These are phyloP conservation scores for Pulveroboletus sp. DNA, from an alignment of 768 basidiomycete species.

Conservation along the genomic window DNA sequence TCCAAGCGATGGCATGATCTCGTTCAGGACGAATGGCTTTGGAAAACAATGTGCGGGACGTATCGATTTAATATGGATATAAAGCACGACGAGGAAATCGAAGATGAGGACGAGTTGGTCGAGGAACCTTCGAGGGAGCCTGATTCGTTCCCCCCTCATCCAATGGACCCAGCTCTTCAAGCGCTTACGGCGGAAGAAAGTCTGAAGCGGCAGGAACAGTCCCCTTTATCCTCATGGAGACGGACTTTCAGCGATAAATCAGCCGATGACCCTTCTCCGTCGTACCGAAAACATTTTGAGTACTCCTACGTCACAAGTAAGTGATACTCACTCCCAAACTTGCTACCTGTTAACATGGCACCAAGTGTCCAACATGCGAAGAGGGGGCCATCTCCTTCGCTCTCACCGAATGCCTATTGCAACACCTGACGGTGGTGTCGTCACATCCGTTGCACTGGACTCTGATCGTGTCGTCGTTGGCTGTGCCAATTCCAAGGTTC, in stretches of 20 bases:
- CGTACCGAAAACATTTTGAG: conserved; percentile 70
- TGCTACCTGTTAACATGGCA: background rate
- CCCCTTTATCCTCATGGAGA: conserved; percentile 24
- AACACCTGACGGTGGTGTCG: conserved; percentile 54
- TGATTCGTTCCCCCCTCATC: conserved; percentile 32
- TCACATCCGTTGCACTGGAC: conserved; percentile 86
- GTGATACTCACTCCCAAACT: conserved; percentile 19
- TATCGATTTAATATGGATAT: conserved; percentile 44
- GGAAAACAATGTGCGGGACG: conserved; percentile 68
- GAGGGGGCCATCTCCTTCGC: conserved; percentile 66
- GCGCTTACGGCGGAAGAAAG: conserved; percentile 33
- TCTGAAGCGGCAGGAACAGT: conserved; percentile 26
- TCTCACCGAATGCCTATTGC: conserved; percentile 51
- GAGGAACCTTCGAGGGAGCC: conserved; percentile 35
- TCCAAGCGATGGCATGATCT: conserved; percentile 68
- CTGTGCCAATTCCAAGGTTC: conserved; percentile 79
- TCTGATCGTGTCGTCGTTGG: conserved; percentile 82
- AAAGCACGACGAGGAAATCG: conserved; percentile 19
- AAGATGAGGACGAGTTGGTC: conserved; percentile 22
- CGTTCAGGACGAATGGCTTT: conserved; percentile 70
- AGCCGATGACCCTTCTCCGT: conserved; percentile 21
- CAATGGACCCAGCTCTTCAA: conserved; percentile 41
- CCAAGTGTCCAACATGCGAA: conserved; percentile 76
- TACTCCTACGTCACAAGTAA: conserved; percentile 66
- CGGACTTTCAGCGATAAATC: conserved; percentile 10